phyloP scores from a whole-genome alignment of 371 early-diverging fungal species.

The Mucor indicus region DNA sequence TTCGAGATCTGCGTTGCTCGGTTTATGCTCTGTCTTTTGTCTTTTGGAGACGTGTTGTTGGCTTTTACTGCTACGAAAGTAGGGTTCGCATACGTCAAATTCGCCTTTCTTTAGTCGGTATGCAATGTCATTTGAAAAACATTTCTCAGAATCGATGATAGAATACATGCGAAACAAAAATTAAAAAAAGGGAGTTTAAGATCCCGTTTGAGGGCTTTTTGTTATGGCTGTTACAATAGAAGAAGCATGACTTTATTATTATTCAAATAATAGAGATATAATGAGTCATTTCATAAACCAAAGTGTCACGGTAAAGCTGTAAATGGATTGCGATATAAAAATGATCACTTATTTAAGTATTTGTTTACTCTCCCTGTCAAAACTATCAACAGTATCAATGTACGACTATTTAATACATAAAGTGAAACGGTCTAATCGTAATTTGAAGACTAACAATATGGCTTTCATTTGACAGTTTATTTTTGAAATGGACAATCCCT shows the following conservation, averaged over 20 bases:
- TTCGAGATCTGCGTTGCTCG: conserved; percentile 21
- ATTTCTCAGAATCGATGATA: conserved; percentile 22
- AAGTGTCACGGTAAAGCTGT: neutral
- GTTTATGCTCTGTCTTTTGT: conserved; percentile 12
- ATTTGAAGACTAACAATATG: no score
- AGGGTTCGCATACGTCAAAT: conserved; percentile 33
- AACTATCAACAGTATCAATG: no score
- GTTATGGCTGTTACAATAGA: no score
- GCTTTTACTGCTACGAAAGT: conserved; percentile 21
- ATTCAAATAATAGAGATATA: neutral
- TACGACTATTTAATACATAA: no score
- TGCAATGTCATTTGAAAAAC: conserved; percentile 13
- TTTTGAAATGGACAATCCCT: no score
- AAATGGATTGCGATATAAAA: neutral
- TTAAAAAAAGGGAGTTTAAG: no score
- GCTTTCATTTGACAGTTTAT: no score
- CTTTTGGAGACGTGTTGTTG: conserved; percentile 4
- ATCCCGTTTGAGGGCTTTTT: no score
- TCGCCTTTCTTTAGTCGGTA: conserved; percentile 24
- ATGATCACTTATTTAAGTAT: no score
- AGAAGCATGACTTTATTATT: neutral
- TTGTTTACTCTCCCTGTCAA: no score
- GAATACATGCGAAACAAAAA: conserved; percentile 6
- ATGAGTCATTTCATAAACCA: neutral
- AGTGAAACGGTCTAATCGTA: no score